Evolutionary conservation across 78 protist genomes (phyloP).

Genomic region (Blattamonas nauphoetae): DNA sequence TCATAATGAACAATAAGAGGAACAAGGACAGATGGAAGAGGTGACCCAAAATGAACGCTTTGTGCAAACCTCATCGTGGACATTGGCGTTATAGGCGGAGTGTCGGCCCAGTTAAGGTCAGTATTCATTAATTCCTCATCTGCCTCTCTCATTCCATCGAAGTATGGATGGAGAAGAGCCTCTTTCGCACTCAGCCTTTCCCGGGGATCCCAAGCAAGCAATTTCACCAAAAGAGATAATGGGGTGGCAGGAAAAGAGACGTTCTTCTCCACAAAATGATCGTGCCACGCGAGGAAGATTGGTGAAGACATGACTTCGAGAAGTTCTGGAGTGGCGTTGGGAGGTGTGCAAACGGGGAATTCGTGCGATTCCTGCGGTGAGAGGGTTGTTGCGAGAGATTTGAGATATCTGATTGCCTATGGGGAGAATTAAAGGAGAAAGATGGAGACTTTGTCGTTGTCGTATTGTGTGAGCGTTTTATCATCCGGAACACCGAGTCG

Average conservation of each 20-base stretch:
- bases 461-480: no score
- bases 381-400: not conserved
- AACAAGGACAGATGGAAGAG: no score
- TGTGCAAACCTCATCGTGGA: no score
- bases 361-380: not conserved
- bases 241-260: slow-evolving; percentile 2
- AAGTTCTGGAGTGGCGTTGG: not conserved
- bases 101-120: no score
- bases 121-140: no score
- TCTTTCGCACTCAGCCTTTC: not conserved
- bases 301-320: not conserved
- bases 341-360: slow-evolving; percentile 11
- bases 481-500: no score
- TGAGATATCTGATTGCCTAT: not conserved
- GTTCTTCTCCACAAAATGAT: no score
- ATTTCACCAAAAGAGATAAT: not conserved
- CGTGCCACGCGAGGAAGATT: no score
- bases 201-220: slow-evolving; percentile 13
- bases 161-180: slow-evolving; percentile 13
- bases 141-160: slow-evolving; percentile 10
- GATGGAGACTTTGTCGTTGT: slow-evolving; percentile 6
- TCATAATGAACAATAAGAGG: no score
- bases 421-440: slow-evolving; percentile 9
- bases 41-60: no score
- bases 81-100: no score